These are phyloP conservation scores for Didymella sp. DNA, from an alignment of 2,329 filamentous ascomycete genomes.

Conservation along the genomic window DNA sequence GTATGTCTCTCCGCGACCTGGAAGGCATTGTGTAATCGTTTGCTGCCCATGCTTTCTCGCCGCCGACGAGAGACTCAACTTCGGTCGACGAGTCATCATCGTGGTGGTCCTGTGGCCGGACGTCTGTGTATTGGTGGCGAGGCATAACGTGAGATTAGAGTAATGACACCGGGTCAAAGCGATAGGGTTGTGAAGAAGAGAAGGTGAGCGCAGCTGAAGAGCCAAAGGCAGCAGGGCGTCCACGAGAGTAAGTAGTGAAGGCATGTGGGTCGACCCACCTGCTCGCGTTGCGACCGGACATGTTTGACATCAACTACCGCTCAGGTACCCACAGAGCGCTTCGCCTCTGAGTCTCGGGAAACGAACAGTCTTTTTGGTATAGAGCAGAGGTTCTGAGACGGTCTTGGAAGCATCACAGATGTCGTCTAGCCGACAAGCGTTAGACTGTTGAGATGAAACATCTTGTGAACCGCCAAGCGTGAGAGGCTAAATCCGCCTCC, in stretches of 20 bases:
- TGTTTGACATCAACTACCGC: conserved; percentile 30
- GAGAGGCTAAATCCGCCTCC: conserved; percentile 32
- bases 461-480: conserved; percentile 43
- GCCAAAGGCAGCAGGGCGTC: conserved; percentile 25
- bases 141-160: conserved; percentile 32
- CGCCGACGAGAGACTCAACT: conserved; percentile 42
- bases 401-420: conserved; percentile 21
- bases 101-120: conserved; percentile 32
- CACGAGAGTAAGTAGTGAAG: conserved; percentile 26
- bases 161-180: conserved; percentile 33
- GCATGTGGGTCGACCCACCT: conserved; percentile 21
- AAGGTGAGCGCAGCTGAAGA: conserved; percentile 41
- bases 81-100: conserved; percentile 46
- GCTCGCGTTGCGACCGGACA: conserved; percentile 24
- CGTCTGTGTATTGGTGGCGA: conserved; percentile 41
- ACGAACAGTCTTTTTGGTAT: conserved; percentile 14
- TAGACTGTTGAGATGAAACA: conserved; percentile 38
- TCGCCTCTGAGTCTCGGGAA: conserved; percentile 8
- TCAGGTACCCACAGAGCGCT: conserved; percentile 22
- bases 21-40: conserved; percentile 29
- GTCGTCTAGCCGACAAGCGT: conserved; percentile 29
- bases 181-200: conserved; percentile 15
- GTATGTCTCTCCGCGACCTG: conserved; percentile 28
- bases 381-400: conserved; percentile 25
- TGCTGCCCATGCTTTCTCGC: conserved; percentile 37